Evolutionary conservation across 768 basidiomycete genomes (phyloP), one percentile per base, ranked within the genome.

Genomic region (Calocera viscosa): DNA sequence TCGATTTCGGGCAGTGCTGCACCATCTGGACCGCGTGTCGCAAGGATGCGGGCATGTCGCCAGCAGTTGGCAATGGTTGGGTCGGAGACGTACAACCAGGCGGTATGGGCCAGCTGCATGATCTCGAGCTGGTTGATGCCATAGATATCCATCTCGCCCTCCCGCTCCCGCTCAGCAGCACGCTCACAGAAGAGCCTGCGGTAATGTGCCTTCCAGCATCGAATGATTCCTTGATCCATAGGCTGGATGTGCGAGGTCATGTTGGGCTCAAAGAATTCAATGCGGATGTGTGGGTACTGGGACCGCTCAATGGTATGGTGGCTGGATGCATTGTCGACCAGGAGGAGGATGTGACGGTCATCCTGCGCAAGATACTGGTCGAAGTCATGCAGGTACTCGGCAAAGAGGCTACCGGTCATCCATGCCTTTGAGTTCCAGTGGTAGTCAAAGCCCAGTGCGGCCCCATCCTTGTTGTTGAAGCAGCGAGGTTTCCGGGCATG

Each of bases 21-120:
- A 47, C 7, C 5, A 5, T 38, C 7, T 38, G 14, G 35, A 38
- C 35, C 7, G 14, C 43, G 19, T 17, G 43, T 17, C 43, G 19
- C 43, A 26, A 77, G 69, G 69, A 79, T 80, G 3, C 75, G 73
- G 5, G 77, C 68, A 38, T 79, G 76, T 1, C 30, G 28, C 79
- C 79, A 80, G 69, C 78, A 80, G 65, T 80, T 74, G 22, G 65
- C 43, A 35, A 80, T 78, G 11, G 77, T 78, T 5, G 71, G 69
- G 0, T 71, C 65, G 30, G 75, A 70, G 1, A 80, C 76, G 0
- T 74, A 69, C 2, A 65, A 26, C 78, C 79, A 79, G 0, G 78
- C 78, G 8, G 35, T 30, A 12, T 77, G 69, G 1, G 76, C 77
- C 0, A 80, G 43, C 0, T 71, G 69, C 78, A 80, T 80, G 5